Percentiles rank a stretch among this genome's conserved stretches.
Evolutionary conservation across 2,329 filamentous ascomycete genomes (phyloP).

Genomic region (Botryosphaeria agaves): DNA sequence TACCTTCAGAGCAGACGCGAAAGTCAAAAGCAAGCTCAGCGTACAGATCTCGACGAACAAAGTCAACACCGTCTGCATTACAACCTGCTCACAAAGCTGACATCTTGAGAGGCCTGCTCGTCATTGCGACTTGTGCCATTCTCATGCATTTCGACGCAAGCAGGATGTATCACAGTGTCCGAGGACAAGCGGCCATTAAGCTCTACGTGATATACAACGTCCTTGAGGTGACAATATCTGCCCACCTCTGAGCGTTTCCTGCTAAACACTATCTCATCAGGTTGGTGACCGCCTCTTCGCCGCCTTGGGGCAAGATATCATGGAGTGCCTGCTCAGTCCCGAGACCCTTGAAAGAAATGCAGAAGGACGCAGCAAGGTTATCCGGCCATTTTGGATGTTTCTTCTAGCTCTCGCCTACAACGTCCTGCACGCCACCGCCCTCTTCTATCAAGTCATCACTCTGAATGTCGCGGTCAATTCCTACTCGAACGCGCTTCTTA

Average conservation of each 20-base stretch:
- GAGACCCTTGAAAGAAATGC: constrained; percentile 80
- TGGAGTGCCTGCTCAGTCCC: constrained; percentile 86
- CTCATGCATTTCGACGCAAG: constrained; percentile 89
- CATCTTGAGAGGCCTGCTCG: constrained; percentile 74
- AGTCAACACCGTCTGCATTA: constrained; percentile 70
- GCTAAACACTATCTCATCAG: constrained; percentile 12
- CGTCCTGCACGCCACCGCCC: constrained; percentile 64
- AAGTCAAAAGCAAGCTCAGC: background rate
- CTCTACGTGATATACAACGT: constrained; percentile 98
- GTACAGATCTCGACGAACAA: constrained; percentile 51
- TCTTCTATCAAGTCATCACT: constrained; percentile 97
- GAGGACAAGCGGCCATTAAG: constrained; percentile 92
- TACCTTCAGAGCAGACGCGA: background rate
- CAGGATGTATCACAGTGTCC: constrained; percentile 94
- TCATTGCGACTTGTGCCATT: constrained; percentile 68
- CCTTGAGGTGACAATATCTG: constrained; percentile 44
- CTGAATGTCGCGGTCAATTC: constrained; percentile 97
- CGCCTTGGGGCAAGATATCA: constrained; percentile 84
- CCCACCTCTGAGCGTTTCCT: background rate
- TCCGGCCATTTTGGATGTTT: constrained; percentile 84
- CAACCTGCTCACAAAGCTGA: constrained; percentile 89
- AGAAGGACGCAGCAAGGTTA: constrained; percentile 77
- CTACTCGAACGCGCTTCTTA: constrained; percentile 89
- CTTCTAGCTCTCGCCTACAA: constrained; percentile 74
- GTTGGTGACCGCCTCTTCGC: constrained; percentile 79